Percentiles rank a stretch among this genome's conserved stretches.
Evolutionary conservation across 164 flowering plant genomes (phyloP).

Genomic region (Berberis thunbergii): DNA sequence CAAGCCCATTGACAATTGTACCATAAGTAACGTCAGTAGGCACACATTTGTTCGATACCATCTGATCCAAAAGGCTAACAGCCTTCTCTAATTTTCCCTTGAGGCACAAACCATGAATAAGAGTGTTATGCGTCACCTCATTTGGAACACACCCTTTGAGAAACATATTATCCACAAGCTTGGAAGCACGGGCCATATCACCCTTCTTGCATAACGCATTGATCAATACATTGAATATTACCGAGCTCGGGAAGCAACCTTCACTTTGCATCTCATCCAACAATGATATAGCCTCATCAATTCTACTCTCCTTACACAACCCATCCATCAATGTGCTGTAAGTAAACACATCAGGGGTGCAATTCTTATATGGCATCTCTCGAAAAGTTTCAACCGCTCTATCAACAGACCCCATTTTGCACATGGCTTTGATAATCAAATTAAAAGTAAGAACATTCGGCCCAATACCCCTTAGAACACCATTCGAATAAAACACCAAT

Average conservation of each 20-base stretch:
- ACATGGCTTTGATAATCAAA: conserved; percentile 59
- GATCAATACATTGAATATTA: conserved; percentile 62
- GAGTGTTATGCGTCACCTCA: conserved; percentile 72
- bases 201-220: conserved; percentile 74
- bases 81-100: conserved; percentile 80
- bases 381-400: conserved; percentile 56
- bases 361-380: conserved; percentile 46
- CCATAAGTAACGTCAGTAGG: conserved; percentile 77
- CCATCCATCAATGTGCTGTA: conserved; percentile 89
- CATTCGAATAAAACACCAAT: conserved; percentile 33
- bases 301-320: conserved; percentile 63
- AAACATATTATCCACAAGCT: conserved; percentile 78
- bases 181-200: conserved; percentile 54
- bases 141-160: conserved; percentile 83
- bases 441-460: conserved; percentile 68
- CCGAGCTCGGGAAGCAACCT: conserved; percentile 58
- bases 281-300: conserved; percentile 70
- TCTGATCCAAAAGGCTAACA: conserved; percentile 43
- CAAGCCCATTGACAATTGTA: conserved; percentile 71
- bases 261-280: conserved; percentile 95
- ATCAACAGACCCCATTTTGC: conserved; percentile 57
- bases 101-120: conserved; percentile 69
- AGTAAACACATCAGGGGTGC: conserved; percentile 66
- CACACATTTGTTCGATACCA: conserved; percentile 53
- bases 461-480: conserved; percentile 23